These are phyloP conservation scores for Ophiostoma sp. DNA, from an alignment of 2,329 filamentous ascomycete species.

Conservation along the genomic window DNA sequence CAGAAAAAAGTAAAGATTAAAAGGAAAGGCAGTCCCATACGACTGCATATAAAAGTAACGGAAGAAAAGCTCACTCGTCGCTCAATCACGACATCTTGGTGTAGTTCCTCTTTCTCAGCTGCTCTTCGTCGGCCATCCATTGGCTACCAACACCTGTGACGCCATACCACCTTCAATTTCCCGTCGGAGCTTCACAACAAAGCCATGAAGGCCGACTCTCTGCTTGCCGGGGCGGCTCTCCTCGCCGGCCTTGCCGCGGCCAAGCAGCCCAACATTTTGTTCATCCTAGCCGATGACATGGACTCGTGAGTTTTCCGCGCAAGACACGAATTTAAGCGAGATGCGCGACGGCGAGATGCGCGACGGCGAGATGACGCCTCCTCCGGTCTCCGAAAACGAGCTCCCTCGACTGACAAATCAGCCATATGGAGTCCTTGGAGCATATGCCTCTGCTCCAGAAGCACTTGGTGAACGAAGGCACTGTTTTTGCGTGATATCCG, in stretches of 20 bases:
- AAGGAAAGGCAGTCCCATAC: not conserved
- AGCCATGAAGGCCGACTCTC: not conserved
- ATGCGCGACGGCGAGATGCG: not conserved
- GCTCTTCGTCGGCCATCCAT: not conserved
- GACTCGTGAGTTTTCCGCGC: conserved; percentile 1
- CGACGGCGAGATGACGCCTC: not conserved
- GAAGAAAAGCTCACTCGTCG: not conserved
- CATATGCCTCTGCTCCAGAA: conserved; percentile 4
- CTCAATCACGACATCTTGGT: not conserved
- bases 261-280: conserved; percentile 2
- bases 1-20: not conserved
- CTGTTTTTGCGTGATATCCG: not conserved
- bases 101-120: not conserved
- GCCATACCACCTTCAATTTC: not conserved
- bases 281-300: not conserved
- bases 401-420: not conserved
- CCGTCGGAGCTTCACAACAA: not conserved
- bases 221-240: not conserved
- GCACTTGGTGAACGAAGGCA: not conserved
- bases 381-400: not conserved
- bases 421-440: conserved; percentile 1
- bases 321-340: not conserved
- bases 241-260: not conserved
- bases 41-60: not conserved
- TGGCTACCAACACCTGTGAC: not conserved